A percentile compares a stretch with the other conserved stretches of the same genome.
Evolutionary conservation across 495 filamentous ascomycete genomes (phyloP).

Genomic region (Tuber indicum): DNA sequence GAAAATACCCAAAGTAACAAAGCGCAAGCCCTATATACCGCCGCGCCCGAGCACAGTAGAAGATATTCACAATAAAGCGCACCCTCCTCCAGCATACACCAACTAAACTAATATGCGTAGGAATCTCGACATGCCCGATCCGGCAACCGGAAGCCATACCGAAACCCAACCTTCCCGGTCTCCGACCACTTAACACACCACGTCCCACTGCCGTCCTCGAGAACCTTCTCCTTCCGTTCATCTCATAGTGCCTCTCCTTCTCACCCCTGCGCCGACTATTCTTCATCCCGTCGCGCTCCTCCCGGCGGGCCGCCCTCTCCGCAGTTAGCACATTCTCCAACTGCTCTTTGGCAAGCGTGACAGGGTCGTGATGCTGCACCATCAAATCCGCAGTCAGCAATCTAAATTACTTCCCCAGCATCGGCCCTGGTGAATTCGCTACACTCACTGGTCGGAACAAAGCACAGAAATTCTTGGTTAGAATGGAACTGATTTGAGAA

Average conservation of each 20-base stretch:
- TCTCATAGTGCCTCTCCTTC: slow-evolving; percentile 44
- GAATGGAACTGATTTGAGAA: too few species aligned
- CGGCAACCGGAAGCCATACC: slow-evolving; percentile 63
- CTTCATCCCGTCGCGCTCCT: slow-evolving; percentile 44
- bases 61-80: neutral
- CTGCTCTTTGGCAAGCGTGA: slow-evolving; percentile 55
- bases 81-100: neutral
- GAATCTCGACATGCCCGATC: slow-evolving; percentile 66
- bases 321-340: slow-evolving; percentile 41
- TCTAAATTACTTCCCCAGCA: slow-evolving; percentile 77
- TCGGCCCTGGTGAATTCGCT: slow-evolving; percentile 81
- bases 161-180: slow-evolving; percentile 56
- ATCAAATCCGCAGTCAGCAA: slow-evolving; percentile 78
- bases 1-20: neutral
- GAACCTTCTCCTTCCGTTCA: slow-evolving; percentile 45
- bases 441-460: slow-evolving; percentile 84
- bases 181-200: slow-evolving; percentile 69
- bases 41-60: neutral
- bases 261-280: slow-evolving; percentile 39
- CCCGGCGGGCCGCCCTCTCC: slow-evolving; percentile 46
- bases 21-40: neutral
- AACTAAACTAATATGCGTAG: slow-evolving; percentile 52
- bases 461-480: too few species aligned
- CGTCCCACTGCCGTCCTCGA: slow-evolving; percentile 61
- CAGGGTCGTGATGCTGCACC: slow-evolving; percentile 81